Evolutionary conservation across 306 rosid genomes (phyloP), one percentile per base, ranked within the genome.

Genomic region (Arachis stenosperma): DNA sequence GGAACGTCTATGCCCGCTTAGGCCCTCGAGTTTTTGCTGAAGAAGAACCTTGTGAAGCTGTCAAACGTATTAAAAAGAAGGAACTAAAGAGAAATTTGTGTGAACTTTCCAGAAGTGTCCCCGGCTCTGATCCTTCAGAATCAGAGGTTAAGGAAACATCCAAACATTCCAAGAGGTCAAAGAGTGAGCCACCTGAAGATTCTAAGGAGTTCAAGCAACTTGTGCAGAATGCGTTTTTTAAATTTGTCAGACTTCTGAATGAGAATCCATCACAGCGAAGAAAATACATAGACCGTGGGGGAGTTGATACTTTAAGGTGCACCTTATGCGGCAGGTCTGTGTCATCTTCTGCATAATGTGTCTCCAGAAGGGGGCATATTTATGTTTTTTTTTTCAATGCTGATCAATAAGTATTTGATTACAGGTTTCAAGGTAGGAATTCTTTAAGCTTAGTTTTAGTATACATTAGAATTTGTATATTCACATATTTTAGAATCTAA

Each of bases 261-360:
- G 84, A 69, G 64, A 73, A 73, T 70, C 64, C 78, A 63, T 50
- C 75, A 37, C 70, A 46, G 30, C 69, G 62, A 52, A 70, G 69
- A 48, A 74, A 64, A 62, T 72, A 75, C 68, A 37, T 40, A 54
- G 80, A 67, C 43, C 77, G 68, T 61, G 65, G 65, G 50, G 56
- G 52, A 44, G 7, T 57, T 7, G 59, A 55, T 63, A 61, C 80
- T 70, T 50, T 71, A n/a, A 73, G 56, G 75, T 84, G 87, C 75
- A 41, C 59, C 51, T 69, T 73, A 41, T 84, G 87, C 37, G 78
- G 81, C 84, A 84, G 87, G 87, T 80, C 69, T 52, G 57, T 69
- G 84, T 80, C 61, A 68, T 80, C 75, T 33, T 57, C 15, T 17
- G n/a, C 39, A 4, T 46, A 5, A 37, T 30, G 11, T 69, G 74